Evolutionary conservation across 352 stramenopile genomes (phyloP), one percentile per base, ranked within the genome.

Genomic region (Phytophthora colocasiae): DNA sequence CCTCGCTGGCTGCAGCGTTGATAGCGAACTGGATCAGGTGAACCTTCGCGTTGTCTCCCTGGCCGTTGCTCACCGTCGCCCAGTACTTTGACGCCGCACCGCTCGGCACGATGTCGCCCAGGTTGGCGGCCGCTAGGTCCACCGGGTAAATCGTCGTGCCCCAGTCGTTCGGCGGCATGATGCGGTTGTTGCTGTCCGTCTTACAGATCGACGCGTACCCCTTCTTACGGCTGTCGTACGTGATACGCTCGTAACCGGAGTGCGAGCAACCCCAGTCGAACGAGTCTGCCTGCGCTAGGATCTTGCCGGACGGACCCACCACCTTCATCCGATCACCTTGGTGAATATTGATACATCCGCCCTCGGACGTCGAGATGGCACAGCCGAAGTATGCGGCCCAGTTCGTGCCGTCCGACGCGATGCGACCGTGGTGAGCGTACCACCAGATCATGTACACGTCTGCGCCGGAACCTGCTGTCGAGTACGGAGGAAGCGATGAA

Each of bases 141-240:
- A 89, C 80, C 0, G 80, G 77, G 61, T 86, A 86, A 60, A 89
- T 80, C 11, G 80, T 89, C 0, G 76, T 63, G 26, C 63, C 72
- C 52, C 69, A 78, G 45, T 78, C 80, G 7, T 77, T 66, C 6
- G 75, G 77, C 48, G 78, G 79, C 58, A 86, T 89, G 72, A 89
- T 86, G 65, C 80, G 80, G 75, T 89, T 86, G 66, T 83, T 85
- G 75, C 62, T 85, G 77, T 89, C 80, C 24, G 80, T 89, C 73
- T 86, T 89, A 34, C 80, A 85, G 57, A 86, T 85, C 43, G 67
- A 71, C 9, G 75, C 77, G 49, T 82, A 86, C 31, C 78, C 53
- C 9, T 78, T 66, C 26, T 53, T 69, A 40, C 76, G 76, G 41
- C 64, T 71, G 64, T 85, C 79, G 59, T 82, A 87, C 52, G 79